Base-by-base conservation (phyloP, 495 filamentous ascomycete species). In the Neurospora sp. region DNA sequence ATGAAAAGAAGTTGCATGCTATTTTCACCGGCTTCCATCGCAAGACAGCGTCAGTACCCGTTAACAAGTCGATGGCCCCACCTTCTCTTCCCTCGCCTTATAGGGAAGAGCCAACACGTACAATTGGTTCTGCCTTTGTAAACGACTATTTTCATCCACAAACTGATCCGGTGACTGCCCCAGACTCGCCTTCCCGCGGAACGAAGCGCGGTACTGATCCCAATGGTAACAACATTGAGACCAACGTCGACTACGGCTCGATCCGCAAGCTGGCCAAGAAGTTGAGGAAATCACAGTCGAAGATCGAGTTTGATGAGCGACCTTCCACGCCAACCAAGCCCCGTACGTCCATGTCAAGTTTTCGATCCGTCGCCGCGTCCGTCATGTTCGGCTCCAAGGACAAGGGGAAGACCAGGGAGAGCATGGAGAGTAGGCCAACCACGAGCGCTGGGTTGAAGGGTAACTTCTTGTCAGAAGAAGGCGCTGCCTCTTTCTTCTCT, bases 221-320 rank as follows among this genome's bases (percentile, higher is more conserved):
- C 10, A 68, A 72, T 35, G 70, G 48, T 22, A 48, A 48, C 6
- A 73, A 73, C 44, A 65, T 65, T 65, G 53, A 65, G 53, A 65
- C 53, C 27, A 27, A 38, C 39, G 68, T 40, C 16, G 68, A 48
- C 65, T 78, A 79, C 42, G 75, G 75, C 12, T 76, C 74, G 16
- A 75, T 77, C 10, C 75, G 81, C 53, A 81, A 79, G 71, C 74
- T 81, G 5, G 77, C 80, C 76, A 83, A 82, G 78, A 82, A 82
- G 70, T 75, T 83, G 14, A 77, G 81, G 5, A 72, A 72, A 44
- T 78, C 77, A 5, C 72, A 74, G 12, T 79, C 40, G 12, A 42
- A 37, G 20, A 40, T 72, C 27, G 69, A 71, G 27, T 20, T 69
- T 48, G 35, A 42, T 59, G 27, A 40, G 14, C 40, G 59, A 40